Percentiles rank a stretch among this genome's conserved stretches.
Evolutionary conservation across 192 early-diverging fungal genomes (phyloP).

Genomic region (Dimargaris cristalligena): DNA sequence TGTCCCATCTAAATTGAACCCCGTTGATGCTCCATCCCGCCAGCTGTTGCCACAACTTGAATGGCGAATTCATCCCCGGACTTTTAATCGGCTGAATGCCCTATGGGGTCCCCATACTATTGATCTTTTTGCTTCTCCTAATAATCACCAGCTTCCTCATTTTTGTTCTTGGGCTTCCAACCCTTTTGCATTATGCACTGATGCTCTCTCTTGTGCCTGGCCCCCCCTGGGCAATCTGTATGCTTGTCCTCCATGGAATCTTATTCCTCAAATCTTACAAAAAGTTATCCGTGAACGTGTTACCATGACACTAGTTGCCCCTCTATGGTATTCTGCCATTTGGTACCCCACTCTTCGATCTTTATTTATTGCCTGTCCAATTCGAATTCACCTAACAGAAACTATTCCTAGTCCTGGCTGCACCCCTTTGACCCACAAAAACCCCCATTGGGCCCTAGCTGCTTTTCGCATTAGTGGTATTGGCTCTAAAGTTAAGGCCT

Average conservation of each 20-base stretch:
- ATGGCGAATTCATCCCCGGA: background rate
- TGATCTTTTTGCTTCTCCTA: background rate
- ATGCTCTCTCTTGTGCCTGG: background rate
- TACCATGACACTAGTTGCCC: background rate
- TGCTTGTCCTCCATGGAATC: background rate
- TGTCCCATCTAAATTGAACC: background rate
- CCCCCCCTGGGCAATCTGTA: background rate
- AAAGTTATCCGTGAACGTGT: background rate
- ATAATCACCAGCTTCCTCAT: background rate
- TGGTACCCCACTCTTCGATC: background rate
- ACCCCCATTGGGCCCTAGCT: background rate
- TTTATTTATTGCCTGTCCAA: background rate
- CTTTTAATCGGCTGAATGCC: background rate
- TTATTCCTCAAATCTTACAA: background rate
- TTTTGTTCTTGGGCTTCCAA: background rate
- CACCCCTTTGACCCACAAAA: background rate
- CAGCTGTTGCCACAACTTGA: background rate
- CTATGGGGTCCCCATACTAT: background rate
- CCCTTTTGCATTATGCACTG: background rate
- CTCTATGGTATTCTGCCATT: background rate
- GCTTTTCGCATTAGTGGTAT: background rate
- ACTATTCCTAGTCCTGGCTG: background rate
- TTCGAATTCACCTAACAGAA: background rate
- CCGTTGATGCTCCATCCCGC: background rate
- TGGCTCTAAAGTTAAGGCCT: background rate